Base-by-base conservation (phyloP, 2,329 filamentous ascomycete genomes). In the Chaetomiaceae sp. region DNA sequence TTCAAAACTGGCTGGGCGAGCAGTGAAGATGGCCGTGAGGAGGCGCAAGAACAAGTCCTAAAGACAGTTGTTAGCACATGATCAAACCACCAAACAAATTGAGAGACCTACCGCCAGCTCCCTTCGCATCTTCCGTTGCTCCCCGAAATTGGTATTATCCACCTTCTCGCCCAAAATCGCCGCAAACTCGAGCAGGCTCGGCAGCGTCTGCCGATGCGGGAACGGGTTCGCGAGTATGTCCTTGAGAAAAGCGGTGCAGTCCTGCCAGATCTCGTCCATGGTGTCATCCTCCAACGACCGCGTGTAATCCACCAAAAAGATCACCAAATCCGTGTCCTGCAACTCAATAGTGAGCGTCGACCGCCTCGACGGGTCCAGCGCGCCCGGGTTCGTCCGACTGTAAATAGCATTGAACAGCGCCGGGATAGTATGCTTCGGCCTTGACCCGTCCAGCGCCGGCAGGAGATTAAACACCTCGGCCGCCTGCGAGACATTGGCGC, bases 221-320 rank as follows among this genome's bases (percentile, higher is more conserved):
- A 99, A 90, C 1, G 94, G 95, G 65, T 99, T 99, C 22, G 87
- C 84, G 25, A 99, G 77, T 25, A 99, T 81, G 66, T 99, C 95
- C 59, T 85, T 87, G 56, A 97, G 71, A 69, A 99, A 99, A 0
- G 87, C 82, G 64, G 91, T 90, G 68, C 92, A 99, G 67, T 99
- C 92, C 37, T 85, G 80, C 94, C 94, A 99, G 45, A 99, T 96
- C 70, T 99, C 94, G 64, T 99, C 94, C 80, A 96, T 92, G 15
- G 94, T 88, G 73, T 99, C 94, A 64, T 99, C 94, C 65, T 99
- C 94, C 12, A 97, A 77, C 0, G 91, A 94, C 27, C 82, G 82
- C 0, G 91, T 87, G 69, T 99, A 99, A 58, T 94, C 88, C 7
- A 96, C 88, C 40, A 97, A 72, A 68, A 99, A 99, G 8, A 87